These are phyloP conservation scores for Xerocomellus amylosporus DNA, from an alignment of 768 basidiomycete genomes.

Conservation along the genomic window DNA sequence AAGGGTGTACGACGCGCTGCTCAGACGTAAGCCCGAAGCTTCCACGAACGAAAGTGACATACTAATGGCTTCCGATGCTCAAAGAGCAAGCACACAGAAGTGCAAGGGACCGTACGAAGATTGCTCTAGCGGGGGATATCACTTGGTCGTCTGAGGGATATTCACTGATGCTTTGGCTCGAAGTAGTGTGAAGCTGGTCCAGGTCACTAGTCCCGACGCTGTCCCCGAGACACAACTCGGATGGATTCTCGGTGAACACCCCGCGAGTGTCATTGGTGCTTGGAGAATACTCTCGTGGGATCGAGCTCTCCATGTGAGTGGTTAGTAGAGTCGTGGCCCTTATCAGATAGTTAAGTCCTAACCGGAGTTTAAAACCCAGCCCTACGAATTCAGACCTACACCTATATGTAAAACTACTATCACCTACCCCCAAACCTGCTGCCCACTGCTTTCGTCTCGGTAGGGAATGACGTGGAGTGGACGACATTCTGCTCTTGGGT, in stretches of 20 bases:
- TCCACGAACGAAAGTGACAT: slow-evolving; percentile 20
- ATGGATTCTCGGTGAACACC: neutral
- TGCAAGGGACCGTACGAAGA: slow-evolving; percentile 56
- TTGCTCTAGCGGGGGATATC: slow-evolving; percentile 34
- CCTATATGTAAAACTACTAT: too few relatives aligned
- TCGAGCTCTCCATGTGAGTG: neutral
- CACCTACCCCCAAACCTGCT: too few relatives aligned
- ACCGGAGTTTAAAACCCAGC: too few relatives aligned
- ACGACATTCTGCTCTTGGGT: too few relatives aligned
- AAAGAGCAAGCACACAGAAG: slow-evolving; percentile 70
- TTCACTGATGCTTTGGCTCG: neutral
- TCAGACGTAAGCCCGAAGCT: neutral
- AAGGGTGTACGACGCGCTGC: slow-evolving; percentile 68
- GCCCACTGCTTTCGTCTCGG: neutral
- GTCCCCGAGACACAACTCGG: neutral
- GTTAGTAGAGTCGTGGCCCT: neutral
- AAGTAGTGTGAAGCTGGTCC: neutral
- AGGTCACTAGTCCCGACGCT: neutral
- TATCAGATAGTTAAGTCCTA: slow-evolving; percentile 31
- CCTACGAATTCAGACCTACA: too few relatives aligned
- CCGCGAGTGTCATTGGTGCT: neutral
- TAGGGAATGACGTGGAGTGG: too few relatives aligned
- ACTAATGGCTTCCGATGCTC: slow-evolving; percentile 80
- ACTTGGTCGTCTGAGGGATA: slow-evolving; percentile 4
- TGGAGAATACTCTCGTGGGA: neutral